Percentiles rank a stretch among this genome's conserved stretches.
These are phyloP conservation scores for Bacidia rubella DNA, from an alignment of 495 filamentous ascomycete species.

Conservation along the genomic window DNA sequence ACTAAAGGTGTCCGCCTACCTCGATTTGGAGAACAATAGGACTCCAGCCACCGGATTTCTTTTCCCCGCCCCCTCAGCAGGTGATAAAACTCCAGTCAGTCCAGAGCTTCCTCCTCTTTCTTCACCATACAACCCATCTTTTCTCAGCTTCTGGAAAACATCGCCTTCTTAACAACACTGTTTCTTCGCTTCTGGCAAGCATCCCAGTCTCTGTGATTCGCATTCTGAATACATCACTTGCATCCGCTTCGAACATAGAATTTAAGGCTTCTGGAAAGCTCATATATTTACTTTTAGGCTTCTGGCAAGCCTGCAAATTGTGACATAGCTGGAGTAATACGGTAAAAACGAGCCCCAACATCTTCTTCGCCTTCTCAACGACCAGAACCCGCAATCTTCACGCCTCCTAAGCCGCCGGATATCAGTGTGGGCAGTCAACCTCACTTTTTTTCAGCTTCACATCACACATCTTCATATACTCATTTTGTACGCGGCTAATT, in stretches of 20 bases:
- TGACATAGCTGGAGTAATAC: background rate
- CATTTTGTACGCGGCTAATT: too few species aligned
- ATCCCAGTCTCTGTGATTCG: background rate
- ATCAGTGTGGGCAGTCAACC: too few species aligned
- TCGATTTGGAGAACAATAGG: background rate
- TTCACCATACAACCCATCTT: background rate
- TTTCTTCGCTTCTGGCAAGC: conserved; percentile 3
- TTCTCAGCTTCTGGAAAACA: conserved; percentile 6
- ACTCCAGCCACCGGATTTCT: background rate
- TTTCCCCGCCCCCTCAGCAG: background rate
- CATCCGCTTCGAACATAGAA: too few species aligned
- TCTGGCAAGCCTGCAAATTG: background rate
- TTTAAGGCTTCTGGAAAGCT: background rate
- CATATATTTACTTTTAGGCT: background rate
- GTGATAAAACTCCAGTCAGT: background rate
- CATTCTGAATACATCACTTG: background rate
- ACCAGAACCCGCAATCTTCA: too few species aligned
- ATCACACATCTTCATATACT: too few species aligned
- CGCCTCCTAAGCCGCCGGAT: too few species aligned
- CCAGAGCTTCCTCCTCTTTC: background rate
- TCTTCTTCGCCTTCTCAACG: too few species aligned
- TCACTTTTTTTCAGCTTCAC: too few species aligned
- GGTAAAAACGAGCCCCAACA: too few species aligned
- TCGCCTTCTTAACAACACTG: background rate
- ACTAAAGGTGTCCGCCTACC: background rate